Evolutionary conservation across 345 rosid species (phyloP).

Genomic region (Clarkia xantiana): DNA sequence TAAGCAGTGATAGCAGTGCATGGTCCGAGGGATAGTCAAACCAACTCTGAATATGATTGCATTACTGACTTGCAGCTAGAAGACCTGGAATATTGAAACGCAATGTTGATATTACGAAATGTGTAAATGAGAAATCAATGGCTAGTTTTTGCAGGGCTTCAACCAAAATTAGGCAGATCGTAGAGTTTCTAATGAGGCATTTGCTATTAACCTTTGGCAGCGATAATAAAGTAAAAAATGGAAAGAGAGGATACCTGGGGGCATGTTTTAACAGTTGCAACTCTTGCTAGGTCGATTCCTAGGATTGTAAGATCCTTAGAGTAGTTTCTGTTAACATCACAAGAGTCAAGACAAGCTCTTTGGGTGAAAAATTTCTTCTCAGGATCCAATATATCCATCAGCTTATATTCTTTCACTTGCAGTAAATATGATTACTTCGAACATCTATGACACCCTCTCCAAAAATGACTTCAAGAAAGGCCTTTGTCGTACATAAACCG

Average conservation of each 20-base stretch:
- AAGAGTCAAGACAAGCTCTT: slow-evolving; percentile 14
- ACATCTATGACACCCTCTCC: slow-evolving; percentile 19
- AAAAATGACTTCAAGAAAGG: slow-evolving; percentile 14
- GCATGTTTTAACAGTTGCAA: slow-evolving; percentile 13
- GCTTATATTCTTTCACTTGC: slow-evolving; percentile 14
- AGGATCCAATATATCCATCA: slow-evolving; percentile 15
- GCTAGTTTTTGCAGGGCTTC: no score
- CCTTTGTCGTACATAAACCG: slow-evolving; percentile 16
- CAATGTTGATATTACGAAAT: no score
- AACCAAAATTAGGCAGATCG: no score
- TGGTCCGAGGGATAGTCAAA: slow-evolving; percentile 74
- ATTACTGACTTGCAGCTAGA: slow-evolving; percentile 83
- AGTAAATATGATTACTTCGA: slow-evolving; percentile 14
- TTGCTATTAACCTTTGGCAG: slow-evolving; percentile 1
- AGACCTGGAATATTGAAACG: slow-evolving; percentile 47
- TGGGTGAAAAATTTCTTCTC: slow-evolving; percentile 16
- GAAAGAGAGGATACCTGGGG: slow-evolving; percentile 22
- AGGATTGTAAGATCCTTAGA: slow-evolving; percentile 14
- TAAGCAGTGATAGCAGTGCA: slow-evolving; percentile 65
- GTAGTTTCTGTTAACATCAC: slow-evolving; percentile 12
- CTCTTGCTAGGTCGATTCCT: slow-evolving; percentile 12
- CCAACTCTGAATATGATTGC: slow-evolving; percentile 99
- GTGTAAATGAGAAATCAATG: no score
- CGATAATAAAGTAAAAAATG: slow-evolving; percentile 6
- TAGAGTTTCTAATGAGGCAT: no score